Base-by-base conservation (phyloP, 768 basidiomycete genomes). In the Porphyrellus cyaneotinctus region DNA sequence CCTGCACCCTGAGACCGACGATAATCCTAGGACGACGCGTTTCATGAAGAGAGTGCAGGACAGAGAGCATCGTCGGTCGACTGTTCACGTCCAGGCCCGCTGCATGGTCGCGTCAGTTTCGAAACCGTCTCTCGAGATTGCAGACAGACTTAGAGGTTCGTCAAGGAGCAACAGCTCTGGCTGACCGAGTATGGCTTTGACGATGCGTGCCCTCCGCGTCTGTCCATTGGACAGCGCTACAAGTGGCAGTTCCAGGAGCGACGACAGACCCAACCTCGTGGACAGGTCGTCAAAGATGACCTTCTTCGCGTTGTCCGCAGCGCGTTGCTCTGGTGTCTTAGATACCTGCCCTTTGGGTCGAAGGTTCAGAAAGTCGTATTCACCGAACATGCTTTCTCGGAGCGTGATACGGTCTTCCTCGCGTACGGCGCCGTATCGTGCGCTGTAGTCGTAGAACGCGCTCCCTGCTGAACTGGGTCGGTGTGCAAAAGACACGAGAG, bases 171-270 rank as follows among this genome's bases (percentile, higher is more conserved):
- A 65, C 18, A 97, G 64, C 54, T 85, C 78, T 0, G 93, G 91
- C 41, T 79, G 75, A 17, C 69, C 73, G 30, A 97, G 64, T 10
- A 97, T 68, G 0, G 89, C 88, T 57, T 85, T 82, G 10, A 89
- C 76, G 43, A 99, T 88, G 41, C 94, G 74, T 6, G 93, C 93
- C 17, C 91, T 73, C 35, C 95, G 74, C 28, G 87, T 97, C 73
- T 99, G 95, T 0, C 95, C 95, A 62, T 95, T 95, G 56, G 88
- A 91, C 47, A 98, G 67, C 0, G 90, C 90, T 9, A 97, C 76
- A 5, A 90, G 65, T 0, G 95, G 95, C 6, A 95, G 63, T 63
- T 94, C 86, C n/a, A 98, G 73, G 23, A 95, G 70, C 6, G 74
- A 58, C 2, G 68, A 65, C 36, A 97, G 72, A 10, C 78, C 77